Conservation (phyloP, 169 alveolate genomes). For the Eimeria acervulina region DNA sequence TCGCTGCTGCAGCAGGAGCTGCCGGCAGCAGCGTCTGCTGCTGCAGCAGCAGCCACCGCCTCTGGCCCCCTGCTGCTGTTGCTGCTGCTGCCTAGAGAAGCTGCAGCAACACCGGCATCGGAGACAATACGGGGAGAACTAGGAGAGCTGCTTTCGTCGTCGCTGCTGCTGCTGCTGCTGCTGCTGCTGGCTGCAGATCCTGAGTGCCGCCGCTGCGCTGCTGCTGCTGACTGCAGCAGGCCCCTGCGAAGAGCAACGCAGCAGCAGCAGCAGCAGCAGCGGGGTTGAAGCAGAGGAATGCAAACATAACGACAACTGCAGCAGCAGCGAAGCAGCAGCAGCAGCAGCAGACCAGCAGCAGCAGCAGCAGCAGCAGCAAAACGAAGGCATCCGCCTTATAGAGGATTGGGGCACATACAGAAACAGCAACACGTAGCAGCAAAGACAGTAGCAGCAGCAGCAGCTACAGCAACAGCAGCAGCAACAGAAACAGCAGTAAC, state of each 20-base stretch:
- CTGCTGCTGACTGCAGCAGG: conserved; percentile 36
- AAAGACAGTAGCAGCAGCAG: conserved; percentile 17
- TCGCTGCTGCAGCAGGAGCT: neutral
- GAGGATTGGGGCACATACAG: too few relatives aligned
- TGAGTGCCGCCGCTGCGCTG: conserved; percentile 6
- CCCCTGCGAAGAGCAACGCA: conserved; percentile 9
- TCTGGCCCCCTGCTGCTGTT: neutral
- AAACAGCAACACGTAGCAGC: conserved; percentile 14
- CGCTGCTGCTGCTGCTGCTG: conserved; percentile 44
- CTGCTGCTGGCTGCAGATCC: conserved; percentile 6
- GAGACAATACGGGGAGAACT: neutral
- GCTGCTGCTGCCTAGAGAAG: neutral
- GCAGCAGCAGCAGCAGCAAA: conserved; percentile 20
- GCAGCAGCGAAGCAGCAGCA: conserved; percentile 28
- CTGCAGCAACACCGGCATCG: neutral
- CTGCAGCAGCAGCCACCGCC: neutral
- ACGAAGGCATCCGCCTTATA: too few relatives aligned
- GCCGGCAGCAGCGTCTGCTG: neutral
- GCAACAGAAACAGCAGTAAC: neutral
- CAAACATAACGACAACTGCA: neutral
- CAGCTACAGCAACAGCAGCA: conserved; percentile 23
- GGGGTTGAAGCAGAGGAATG: neutral
- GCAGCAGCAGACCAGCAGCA: conserved; percentile 5
- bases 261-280: conserved; percentile 4
- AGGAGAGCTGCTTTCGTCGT: neutral